Percentiles rank a stretch among this genome's conserved stretches.
phyloP scores from a whole-genome alignment of 257 asterid species.

The Petrea volubilis region DNA sequence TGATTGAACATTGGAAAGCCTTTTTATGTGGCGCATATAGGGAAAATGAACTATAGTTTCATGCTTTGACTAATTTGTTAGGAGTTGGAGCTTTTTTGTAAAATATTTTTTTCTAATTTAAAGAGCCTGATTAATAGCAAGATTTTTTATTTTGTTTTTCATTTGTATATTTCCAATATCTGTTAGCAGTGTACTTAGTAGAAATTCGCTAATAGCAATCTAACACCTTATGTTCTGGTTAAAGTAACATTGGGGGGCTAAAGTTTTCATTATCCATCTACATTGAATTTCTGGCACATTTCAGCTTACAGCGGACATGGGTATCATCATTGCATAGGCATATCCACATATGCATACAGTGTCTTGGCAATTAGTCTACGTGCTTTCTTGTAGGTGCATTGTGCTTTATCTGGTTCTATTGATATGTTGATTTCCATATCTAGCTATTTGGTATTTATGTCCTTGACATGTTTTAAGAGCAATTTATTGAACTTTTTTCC shows the following conservation, averaged over 20 bases:
- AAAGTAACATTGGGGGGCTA: not conserved
- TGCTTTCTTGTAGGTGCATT: not conserved
- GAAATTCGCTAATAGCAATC: not conserved
- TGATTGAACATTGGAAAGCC: constrained; percentile 9
- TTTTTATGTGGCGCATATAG: not conserved
- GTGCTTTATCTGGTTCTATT: not conserved
- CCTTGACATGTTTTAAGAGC: not conserved
- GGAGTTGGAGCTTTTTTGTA: constrained; percentile 1
- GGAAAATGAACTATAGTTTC: not conserved
- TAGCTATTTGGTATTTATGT: not conserved
- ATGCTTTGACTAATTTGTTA: constrained; percentile 15
- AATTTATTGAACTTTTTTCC: not conserved
- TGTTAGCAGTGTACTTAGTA: not conserved
- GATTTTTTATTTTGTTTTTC: not conserved
- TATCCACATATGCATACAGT: not conserved
- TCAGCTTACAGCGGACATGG: constrained; percentile 12
- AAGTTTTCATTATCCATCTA: not conserved
- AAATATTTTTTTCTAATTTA: not conserved
- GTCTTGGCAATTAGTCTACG: not conserved
- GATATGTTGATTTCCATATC: constrained; percentile 4
- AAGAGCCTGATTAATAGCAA: not conserved
- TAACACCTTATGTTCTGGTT: not conserved
- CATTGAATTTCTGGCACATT: constrained; percentile 1
- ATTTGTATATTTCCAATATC: not conserved
- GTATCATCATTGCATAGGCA: constrained; percentile 12